Conservation (phyloP, 2,329 filamentous ascomycete species). For the Magnaporthiopsis incrustans region DNA sequence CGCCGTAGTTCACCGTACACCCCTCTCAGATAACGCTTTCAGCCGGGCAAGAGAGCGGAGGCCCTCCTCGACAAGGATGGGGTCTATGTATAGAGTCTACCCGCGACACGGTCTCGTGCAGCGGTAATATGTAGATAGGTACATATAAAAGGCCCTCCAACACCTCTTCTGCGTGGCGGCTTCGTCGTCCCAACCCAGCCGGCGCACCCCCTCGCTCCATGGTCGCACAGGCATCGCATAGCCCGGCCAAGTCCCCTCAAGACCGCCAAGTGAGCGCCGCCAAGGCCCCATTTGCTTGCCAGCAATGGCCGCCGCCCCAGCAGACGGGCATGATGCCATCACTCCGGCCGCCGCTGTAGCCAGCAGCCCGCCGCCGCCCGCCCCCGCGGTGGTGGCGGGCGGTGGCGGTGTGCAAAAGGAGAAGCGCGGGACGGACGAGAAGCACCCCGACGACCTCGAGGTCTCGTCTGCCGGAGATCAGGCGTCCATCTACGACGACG, state of each 20-base stretch:
- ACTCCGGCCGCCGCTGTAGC: not conserved
- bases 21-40: not conserved
- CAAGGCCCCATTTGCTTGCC: too few species aligned
- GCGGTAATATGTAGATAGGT: too few species aligned
- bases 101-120: too few species aligned
- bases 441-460: slow-evolving; percentile 9
- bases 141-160: not conserved
- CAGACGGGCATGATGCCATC: not conserved
- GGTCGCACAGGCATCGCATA: not conserved
- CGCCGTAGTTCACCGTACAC: too few species aligned
- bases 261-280: not conserved
- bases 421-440: slow-evolving; percentile 4
- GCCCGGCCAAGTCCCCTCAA: not conserved
- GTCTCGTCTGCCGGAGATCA: slow-evolving; percentile 3
- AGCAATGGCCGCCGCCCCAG: not conserved
- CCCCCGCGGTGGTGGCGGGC: not conserved
- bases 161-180: not conserved
- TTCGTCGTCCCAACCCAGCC: not conserved
- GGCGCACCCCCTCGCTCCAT: not conserved
- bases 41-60: not conserved
- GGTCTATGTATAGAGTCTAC: not conserved
- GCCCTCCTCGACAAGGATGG: too few species aligned
- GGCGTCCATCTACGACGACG: slow-evolving; percentile 12
- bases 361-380: not conserved
- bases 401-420: not conserved